Evolutionary conservation across 345 rosid species (phyloP), one percentile per base, ranked within the genome.

Genomic region (sweet orange (Citrus sinensis)): DNA sequence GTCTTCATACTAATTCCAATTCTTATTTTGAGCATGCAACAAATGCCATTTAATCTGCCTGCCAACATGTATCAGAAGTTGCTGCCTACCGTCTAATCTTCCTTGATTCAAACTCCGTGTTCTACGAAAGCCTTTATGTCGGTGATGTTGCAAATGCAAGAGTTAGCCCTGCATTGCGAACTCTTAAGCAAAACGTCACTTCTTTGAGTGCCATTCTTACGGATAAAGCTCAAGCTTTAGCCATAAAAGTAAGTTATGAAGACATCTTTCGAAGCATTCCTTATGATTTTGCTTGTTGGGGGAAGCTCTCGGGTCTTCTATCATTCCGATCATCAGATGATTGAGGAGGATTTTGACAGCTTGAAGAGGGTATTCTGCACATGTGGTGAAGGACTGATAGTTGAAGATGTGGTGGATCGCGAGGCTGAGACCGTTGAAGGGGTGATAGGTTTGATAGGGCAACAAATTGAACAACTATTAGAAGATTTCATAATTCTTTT

Each of bases 231-330:
- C 99, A 89, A 46, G 85, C 93, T 9, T 67, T 89, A 42, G 97
- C 98, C 1, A 88, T 90, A 87, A 87, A 78, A 74, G 94, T 0
- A 94, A 80, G 95, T 93, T 4, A 89, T 92, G 93, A 91, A 79
- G 79, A 90, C 98, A 54, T 82, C 94, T 16, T 96, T 94, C 22
- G 95, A 96, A 76, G 90, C 91, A 32, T 91, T 82, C 87, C 85
- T 91, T 24, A 90, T 88, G 93, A 93, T 92, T n/a, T 76, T 96
- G 78, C 94, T 96, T 24, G 97, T 97, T 0, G 95, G 98, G 11
- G 98, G 97, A 8, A 65, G 79, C 56, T 79, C 88, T 0, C 67
- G 97, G 63, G 82, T 90, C 69, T 94, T 92, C 51, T 70, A 88
- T 51, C 82, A 88, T 30, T 68, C 92, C 3, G 97, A 95, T 76